Conservation (phyloP, 2,329 filamentous ascomycete genomes). For the Cytospora piceae region DNA sequence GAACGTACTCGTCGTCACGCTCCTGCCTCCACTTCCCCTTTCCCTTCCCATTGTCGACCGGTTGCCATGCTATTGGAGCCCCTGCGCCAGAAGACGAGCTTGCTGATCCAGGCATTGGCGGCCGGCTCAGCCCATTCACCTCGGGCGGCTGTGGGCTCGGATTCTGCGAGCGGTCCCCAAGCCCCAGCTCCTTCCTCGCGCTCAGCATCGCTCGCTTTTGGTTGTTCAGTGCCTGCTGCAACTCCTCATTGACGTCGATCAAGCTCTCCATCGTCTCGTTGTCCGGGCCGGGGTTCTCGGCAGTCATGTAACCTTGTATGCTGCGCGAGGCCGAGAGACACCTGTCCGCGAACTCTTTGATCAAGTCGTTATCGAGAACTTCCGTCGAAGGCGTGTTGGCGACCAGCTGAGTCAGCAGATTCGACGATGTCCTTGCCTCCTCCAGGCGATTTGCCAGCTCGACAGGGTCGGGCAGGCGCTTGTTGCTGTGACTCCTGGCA, state of each 20-base stretch:
- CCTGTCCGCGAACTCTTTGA: conserved; percentile 88
- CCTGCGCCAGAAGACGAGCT: conserved; percentile 26
- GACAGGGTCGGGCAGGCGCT: conserved; percentile 65
- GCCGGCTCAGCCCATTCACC: conserved; percentile 32
- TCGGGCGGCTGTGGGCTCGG: conserved; percentile 35
- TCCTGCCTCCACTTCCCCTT: conserved; percentile 36
- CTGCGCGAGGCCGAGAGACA: conserved; percentile 80
- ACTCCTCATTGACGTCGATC: conserved; percentile 92
- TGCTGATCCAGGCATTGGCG: conserved; percentile 15
- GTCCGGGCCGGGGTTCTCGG: conserved; percentile 79
- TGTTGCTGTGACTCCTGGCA: conserved; percentile 53
- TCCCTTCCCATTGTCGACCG: conserved; percentile 35
- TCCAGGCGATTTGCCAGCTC: conserved; percentile 85
- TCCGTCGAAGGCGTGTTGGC: conserved; percentile 81
- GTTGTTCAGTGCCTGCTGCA: conserved; percentile 79
- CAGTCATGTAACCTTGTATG: conserved; percentile 84
- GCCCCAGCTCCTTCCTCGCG: conserved; percentile 59
- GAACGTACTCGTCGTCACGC: conserved; percentile 20
- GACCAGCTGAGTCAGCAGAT: conserved; percentile 88
- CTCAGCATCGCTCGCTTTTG: conserved; percentile 80
- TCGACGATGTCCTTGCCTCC: conserved; percentile 88
- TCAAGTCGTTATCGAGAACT: conserved; percentile 80
- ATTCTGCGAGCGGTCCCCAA: conserved; percentile 39
- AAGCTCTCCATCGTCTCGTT: conserved; percentile 92
- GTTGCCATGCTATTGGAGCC: conserved; percentile 19